These are phyloP conservation scores for Porpolomopsis calyptriformis DNA, from an alignment of 768 basidiomycete species.

Conservation along the genomic window DNA sequence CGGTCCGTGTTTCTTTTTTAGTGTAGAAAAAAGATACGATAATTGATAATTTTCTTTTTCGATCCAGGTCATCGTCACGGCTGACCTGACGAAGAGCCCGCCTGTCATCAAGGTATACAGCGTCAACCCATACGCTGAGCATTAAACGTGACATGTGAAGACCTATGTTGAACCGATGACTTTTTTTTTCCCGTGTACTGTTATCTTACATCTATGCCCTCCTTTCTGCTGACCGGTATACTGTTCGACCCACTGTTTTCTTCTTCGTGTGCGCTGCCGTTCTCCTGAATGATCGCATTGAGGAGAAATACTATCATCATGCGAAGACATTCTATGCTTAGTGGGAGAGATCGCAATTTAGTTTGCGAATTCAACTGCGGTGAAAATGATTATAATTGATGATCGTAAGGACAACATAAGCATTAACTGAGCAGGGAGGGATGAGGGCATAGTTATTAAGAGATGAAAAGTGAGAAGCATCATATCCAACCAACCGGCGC, in stretches of 20 bases:
- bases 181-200: not conserved
- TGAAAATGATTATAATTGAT: too few relatives aligned
- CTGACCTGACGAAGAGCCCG: constrained; percentile 90
- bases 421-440: not conserved
- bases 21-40: not conserved
- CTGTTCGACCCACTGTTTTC: not conserved
- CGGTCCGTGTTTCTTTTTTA: constrained; percentile 49
- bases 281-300: not conserved
- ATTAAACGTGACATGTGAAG: constrained; percentile 31
- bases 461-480: not conserved
- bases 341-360: too few relatives aligned
- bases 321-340: too few relatives aligned
- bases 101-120: constrained; percentile 97
- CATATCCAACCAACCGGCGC: constrained; percentile 40
- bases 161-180: not conserved
- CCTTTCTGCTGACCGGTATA: not conserved
- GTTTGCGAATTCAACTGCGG: not conserved
- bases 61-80: constrained; percentile 81
- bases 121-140: constrained; percentile 78
- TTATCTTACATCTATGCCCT: not conserved
- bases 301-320: not conserved
- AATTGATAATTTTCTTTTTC: not conserved
- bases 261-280: not conserved
- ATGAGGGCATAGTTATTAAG: not conserved
- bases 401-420: not conserved